phyloP scores from a whole-genome alignment of 2,329 filamentous ascomycete genomes.

The Alternaria solani region DNA sequence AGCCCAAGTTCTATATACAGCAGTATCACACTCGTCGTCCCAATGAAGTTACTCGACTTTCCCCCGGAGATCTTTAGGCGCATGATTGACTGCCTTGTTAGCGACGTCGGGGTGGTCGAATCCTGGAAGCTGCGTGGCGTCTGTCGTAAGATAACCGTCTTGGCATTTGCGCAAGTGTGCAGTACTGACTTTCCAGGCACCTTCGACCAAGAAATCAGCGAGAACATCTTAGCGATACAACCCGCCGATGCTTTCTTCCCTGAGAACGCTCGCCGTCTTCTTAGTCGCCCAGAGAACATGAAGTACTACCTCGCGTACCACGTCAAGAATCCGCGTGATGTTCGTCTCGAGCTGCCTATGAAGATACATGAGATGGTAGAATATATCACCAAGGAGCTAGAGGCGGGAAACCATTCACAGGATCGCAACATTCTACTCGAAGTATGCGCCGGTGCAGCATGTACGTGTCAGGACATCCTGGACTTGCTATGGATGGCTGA shows the following conservation, averaged over 20 bases:
- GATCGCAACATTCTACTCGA: neutral
- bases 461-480: neutral
- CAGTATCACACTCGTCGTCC: neutral
- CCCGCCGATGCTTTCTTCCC: neutral
- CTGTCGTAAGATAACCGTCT: neutral
- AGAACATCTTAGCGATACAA: neutral
- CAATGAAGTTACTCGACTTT: constrained; percentile 9
- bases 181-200: neutral
- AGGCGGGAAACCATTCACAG: too few species aligned
- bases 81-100: neutral
- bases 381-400: neutral
- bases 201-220: neutral
- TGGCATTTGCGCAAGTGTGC: neutral
- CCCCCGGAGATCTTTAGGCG: constrained; percentile 7
- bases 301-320: neutral
- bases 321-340: neutral
- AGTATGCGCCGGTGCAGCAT: neutral
- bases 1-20: neutral
- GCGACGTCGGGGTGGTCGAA: neutral
- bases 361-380: neutral
- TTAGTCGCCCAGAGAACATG: neutral
- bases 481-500: neutral
- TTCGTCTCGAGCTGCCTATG: neutral
- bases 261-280: neutral
- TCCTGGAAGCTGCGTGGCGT: neutral